Base-by-base conservation (phyloP, 2,329 filamentous ascomycete genomes). In the Neoascochyta sp. region DNA sequence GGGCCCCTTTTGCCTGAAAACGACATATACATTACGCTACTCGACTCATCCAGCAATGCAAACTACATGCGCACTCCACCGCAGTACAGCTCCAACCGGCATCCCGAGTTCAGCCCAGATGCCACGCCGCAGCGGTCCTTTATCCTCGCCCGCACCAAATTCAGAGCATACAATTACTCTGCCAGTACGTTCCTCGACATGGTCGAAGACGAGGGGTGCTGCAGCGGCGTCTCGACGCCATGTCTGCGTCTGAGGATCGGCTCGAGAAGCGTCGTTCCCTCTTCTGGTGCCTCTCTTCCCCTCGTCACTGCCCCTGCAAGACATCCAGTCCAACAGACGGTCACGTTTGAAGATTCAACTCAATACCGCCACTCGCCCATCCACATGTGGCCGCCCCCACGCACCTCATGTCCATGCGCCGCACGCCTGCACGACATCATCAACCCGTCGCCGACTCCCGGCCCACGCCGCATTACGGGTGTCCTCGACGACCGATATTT, bases 111-210 rank as follows among this genome's bases (percentile, higher is more conserved):
- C 22, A 69, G 70, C 2, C 68, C 74, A 27, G 64, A 70, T 24
- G 66, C 64, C 6, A 57, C 62, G 0, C 54, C 60, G 1, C 52
- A 50, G 4, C 60, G 53, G 7, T 48, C 69, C 4, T 73, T 75
- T 27, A 72, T 74, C 5, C 63, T 78, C 7, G 67, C 69, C 20
- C 69, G 73, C 30, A 78, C 73, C 8, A 71, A 72, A 23, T 57
- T 78, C 24, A 68, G 74, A 14, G 66, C 69, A 3, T 83, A 83
- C 50, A 68, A 74, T 28, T 54, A 66, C 9, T 63, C 67, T 2
- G 71, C 70, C 39, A 66, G 65, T 13, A 67, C 77, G 0, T 82
- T 77, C 45, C 31, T 83, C 4, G 80, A 83, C 42, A 52, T 83
- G 0, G 71, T 81, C 5, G 68, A 79, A 39, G 70, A 75, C 38